These are phyloP conservation scores for Cystofilobasidium bisporidii DNA, from an alignment of 768 basidiomycete genomes.

Conservation along the genomic window DNA sequence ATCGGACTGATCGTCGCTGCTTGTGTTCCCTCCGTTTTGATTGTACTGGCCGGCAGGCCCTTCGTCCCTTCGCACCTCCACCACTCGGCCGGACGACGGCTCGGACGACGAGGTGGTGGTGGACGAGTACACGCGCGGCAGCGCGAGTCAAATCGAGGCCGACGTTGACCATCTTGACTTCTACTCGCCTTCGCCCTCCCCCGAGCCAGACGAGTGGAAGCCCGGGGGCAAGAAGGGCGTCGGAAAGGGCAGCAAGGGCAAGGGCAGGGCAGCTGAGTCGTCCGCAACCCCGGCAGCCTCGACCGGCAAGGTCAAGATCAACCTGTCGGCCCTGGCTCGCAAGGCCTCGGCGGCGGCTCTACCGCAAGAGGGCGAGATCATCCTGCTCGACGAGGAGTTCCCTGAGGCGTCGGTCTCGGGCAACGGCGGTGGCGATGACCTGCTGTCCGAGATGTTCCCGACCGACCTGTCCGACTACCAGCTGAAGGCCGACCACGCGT, in stretches of 20 bases:
- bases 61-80: constrained; percentile 25
- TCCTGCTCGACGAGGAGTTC: constrained; percentile 2
- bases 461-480: constrained; percentile 48
- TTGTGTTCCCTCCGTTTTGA: not conserved
- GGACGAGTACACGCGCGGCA: not conserved
- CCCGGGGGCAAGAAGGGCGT: not conserved
- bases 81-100: constrained; percentile 4
- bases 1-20: no score
- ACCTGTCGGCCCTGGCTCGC: constrained; percentile 71
- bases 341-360: constrained; percentile 44
- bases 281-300: not conserved
- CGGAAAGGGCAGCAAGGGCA: constrained; percentile 5
- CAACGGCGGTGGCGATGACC: constrained; percentile 11
- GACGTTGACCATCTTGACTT: constrained; percentile 26
- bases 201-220: constrained; percentile 12
- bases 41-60: no score
- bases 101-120: constrained; percentile 14
- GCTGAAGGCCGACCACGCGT: constrained; percentile 80
- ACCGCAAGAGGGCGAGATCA: constrained; percentile 31
- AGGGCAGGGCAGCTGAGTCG: not conserved
- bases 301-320: constrained; percentile 58
- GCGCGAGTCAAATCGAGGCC: not conserved
- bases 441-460: constrained; percentile 19
- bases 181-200: constrained; percentile 22
- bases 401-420: not conserved